Percentiles rank a stretch among this genome's conserved stretches.
phyloP scores from a whole-genome alignment of 805 yeast genomes.

The Kuraishia capsulata region DNA sequence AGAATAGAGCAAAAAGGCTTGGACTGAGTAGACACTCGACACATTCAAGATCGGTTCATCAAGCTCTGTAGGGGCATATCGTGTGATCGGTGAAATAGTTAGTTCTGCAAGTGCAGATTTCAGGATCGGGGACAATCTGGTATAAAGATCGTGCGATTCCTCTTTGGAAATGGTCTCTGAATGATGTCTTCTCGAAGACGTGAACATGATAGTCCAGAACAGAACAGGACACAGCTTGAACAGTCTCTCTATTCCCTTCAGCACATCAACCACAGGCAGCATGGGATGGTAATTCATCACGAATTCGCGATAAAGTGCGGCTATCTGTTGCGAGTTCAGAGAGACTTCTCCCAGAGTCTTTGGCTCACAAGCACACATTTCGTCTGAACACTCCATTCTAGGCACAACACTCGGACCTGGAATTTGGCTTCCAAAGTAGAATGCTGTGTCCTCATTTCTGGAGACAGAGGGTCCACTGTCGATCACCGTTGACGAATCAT shows the following conservation, averaged over 20 bases:
- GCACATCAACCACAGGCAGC: constrained; percentile 79
- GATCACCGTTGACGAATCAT: constrained; percentile 6
- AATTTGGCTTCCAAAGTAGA: constrained; percentile 3
- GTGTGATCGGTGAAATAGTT: constrained; percentile 81
- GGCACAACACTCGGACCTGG: constrained; percentile 6
- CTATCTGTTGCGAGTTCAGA: constrained; percentile 52
- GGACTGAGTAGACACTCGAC: constrained; percentile 88
- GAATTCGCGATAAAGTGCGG: constrained; percentile 57
- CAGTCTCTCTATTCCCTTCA: constrained; percentile 73
- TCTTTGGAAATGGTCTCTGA: constrained; percentile 15
- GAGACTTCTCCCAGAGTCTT: constrained; percentile 65
- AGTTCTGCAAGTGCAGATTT: constrained; percentile 78
- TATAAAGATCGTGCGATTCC: constrained; percentile 32
- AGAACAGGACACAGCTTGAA: constrained; percentile 77
- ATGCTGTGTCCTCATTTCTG: background rate
- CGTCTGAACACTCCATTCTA: constrained; percentile 17
- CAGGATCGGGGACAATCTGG: constrained; percentile 57
- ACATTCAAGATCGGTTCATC: constrained; percentile 82
- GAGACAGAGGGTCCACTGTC: background rate
- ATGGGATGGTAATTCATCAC: constrained; percentile 74
- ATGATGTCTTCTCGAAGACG: constrained; percentile 62
- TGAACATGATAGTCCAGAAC: constrained; percentile 89
- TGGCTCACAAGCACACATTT: constrained; percentile 45
- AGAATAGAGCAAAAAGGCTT: constrained; percentile 80
- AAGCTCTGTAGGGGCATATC: constrained; percentile 69